Base-by-base conservation (phyloP, 148 eudicot genomes). In the Camellia granthamiana region DNA sequence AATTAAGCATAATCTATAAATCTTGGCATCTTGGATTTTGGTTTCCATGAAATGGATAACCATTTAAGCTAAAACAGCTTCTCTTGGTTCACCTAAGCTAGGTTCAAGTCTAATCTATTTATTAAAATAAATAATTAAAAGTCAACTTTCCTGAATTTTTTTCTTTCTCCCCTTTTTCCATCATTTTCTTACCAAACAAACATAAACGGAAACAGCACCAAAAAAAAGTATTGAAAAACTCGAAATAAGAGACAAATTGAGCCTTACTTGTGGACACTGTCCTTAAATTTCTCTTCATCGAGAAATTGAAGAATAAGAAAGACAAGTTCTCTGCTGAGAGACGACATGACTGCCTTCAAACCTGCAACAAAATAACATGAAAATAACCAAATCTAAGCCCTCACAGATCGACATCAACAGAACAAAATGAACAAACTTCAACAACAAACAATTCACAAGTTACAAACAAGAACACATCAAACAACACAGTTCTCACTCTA, bases 221-320 rank as follows among this genome's bases (percentile, higher is more conserved):
- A 42, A 41, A 46, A 58, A 42, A 41, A 46, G 49, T 12, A 41
- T 41, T 9, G 81, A 51, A 65, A 72, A 72, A 18, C 13, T 30
- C 70, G 69, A 10, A 30, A 70, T 49, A 18, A 15, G 38, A 49
- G 43, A 68, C 80, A 9, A 59, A 75, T 63, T 9, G 7, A 70
- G 19, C 66, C 78, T 70, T 85, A 94, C 98, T 84, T 91, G 84
- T 94, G 98, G 77, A 91, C 97, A 42, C 90, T 89, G 23, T 92
- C 93, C 82, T 92, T 92, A 72, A 90, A 94, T 86, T 94, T 94
- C 88, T 94, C 97, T 83, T 94, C 97, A 75, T 94, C 98, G 21
- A 94, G 90, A 88, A 92, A 94, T 87, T 94, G 98, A 75, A 94
- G 97, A 84, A 94, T 94, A 41, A 94, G 86, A 67, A 94, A 89